Conservation (phyloP, 2,329 filamentous ascomycete species). For the Knoxdaviesia capensis region DNA sequence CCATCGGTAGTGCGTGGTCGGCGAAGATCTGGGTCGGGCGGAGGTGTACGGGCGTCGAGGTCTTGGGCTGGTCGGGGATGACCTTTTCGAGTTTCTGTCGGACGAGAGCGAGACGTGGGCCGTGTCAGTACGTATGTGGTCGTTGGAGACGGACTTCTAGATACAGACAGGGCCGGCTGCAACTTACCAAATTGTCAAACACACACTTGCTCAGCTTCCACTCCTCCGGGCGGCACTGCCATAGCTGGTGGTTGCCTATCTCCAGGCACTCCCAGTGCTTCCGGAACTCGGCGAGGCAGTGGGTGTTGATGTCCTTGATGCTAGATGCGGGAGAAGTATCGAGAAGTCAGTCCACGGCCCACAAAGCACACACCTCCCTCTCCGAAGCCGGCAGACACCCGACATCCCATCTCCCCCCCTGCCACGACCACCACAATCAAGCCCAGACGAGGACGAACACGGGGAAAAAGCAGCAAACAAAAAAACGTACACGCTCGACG, state of each 20-base stretch:
- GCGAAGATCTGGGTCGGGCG: slow-evolving; percentile 43
- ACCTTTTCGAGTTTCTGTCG: slow-evolving; percentile 59
- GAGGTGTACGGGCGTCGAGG: slow-evolving; percentile 54
- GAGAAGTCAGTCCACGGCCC: slow-evolving; percentile 2
- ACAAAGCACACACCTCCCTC: background rate
- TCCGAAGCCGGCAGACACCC: no score
- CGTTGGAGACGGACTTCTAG: background rate
- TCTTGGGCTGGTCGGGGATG: slow-evolving; percentile 52
- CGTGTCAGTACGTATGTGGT: background rate
- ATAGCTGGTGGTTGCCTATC: slow-evolving; percentile 93
- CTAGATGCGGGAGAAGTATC: slow-evolving; percentile 27
- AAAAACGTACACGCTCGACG: slow-evolving; percentile 70
- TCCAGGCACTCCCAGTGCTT: slow-evolving; percentile 91
- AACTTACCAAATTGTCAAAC: slow-evolving; percentile 77
- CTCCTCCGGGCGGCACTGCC: slow-evolving; percentile 80
- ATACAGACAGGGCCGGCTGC: background rate
- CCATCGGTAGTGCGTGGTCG: slow-evolving; percentile 24
- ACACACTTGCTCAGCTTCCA: slow-evolving; percentile 88
- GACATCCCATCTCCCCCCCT: no score
- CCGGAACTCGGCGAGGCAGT: slow-evolving; percentile 80
- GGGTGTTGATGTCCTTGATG: slow-evolving; percentile 86
- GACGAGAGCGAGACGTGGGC: slow-evolving; percentile 3
- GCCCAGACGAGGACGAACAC: no score
- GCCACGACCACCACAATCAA: no score
- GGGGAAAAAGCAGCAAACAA: background rate